Evolutionary conservation across 1,284 basidiomycete genomes (phyloP).

Genomic region (Melampsora americana): DNA sequence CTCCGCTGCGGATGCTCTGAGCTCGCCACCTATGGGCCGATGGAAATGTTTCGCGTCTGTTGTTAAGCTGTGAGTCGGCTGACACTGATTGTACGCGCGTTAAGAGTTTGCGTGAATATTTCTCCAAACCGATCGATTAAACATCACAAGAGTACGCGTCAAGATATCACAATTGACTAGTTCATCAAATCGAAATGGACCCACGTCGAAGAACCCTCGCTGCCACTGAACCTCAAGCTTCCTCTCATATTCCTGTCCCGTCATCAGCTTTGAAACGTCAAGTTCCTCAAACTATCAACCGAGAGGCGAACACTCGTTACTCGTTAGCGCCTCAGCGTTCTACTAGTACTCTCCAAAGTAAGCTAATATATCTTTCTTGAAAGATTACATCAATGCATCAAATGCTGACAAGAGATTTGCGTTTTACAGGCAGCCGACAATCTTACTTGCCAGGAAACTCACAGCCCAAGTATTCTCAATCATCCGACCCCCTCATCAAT

Average conservation of each 20-base stretch:
- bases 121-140: no score
- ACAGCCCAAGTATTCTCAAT: conserved; percentile 23
- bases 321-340: conserved; percentile 36
- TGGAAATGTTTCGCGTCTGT: no score
- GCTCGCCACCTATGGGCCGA: no score
- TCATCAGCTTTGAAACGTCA: conserved; percentile 26
- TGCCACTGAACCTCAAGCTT: conserved; percentile 9
- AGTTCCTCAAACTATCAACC: not conserved
- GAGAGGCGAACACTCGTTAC: conserved; percentile 5
- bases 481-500: conserved; percentile 4
- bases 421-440: not conserved
- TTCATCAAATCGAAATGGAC: conserved; percentile 6
- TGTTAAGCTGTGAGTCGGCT: no score
- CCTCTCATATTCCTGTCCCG: conserved; percentile 22
- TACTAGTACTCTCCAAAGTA: conserved; percentile 1
- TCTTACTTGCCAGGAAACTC: conserved; percentile 4
- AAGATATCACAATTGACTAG: no score
- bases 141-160: no score
- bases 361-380: not conserved
- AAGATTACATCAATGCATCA: not conserved
- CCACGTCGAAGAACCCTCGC: conserved; percentile 29
- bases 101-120: no score
- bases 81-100: no score
- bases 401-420: not conserved
- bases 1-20: not conserved